Base-by-base conservation (phyloP, 176 grass and related monocot species). In the Triticum turgidum region DNA sequence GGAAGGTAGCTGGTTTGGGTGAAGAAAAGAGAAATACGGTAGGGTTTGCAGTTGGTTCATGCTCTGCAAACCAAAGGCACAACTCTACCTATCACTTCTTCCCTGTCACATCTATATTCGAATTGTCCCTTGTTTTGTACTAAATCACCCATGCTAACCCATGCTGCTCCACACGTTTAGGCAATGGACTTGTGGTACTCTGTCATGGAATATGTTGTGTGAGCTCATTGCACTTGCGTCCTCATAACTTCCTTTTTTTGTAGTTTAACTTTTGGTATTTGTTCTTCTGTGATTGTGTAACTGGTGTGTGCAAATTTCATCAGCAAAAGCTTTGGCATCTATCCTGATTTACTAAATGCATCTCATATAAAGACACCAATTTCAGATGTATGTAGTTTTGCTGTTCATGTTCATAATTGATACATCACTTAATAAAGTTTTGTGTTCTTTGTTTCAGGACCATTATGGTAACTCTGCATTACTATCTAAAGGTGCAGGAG, bases 381-480 rank as follows among this genome's bases (percentile, higher is more conserved):
- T 82, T 87, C 58, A 39, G 5, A 68, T n/a, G 59, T 47, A 5
- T 70, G 14, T 70, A 29, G 27, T 34, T n/a, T 18, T 38, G 47
- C 37, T 42, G 10, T 71, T 41, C 73, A 59, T 66, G 25, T 83
- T 58, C 6, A 6, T 66, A 38, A 59, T 66, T 51, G 8, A 7
- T 37, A 6, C 11, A 10, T 18, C 37, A 80, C 17, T 69, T 80
- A 39, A 47, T 38, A 21, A 49, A 66, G 21, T 6, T 59, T 68
- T 65, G 2, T 76, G 2, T 37, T n/a, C 5, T 67, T 74, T 80
- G 25, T 39, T 76, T 69, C 69, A 91, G 89, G 89, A 87, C 18
- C 69, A 69, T 76, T 84, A 84, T 76, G 81, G 76, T 3, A 91
- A 81, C 73, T 84, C 68, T 68, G 47, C 34, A n/a, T 87, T 77